Percentiles rank a stretch among this genome's conserved stretches.
Conservation (phyloP, 2,329 filamentous ascomycete genomes). For the Phyllosticta citriasiana region DNA sequence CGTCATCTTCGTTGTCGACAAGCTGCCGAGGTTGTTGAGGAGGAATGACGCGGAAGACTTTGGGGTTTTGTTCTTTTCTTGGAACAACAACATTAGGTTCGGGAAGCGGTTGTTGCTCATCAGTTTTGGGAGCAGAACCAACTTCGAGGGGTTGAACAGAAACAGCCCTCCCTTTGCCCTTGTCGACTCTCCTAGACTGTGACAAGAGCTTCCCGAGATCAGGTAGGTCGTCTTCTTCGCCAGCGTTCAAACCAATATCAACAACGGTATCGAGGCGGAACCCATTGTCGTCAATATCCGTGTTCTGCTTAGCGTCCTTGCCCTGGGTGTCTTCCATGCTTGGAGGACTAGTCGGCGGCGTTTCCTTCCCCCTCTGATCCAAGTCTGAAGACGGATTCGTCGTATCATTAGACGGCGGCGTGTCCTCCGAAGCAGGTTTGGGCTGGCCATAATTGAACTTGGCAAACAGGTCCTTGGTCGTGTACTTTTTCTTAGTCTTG, state of each 20-base stretch:
- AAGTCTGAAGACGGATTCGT: slow-evolving; percentile 52
- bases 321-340: slow-evolving; percentile 12
- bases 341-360: slow-evolving; percentile 38
- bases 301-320: not conserved
- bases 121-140: not conserved
- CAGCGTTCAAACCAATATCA: slow-evolving; percentile 7
- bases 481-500: slow-evolving; percentile 79
- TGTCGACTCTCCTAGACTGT: slow-evolving; percentile 34
- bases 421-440: slow-evolving; percentile 6
- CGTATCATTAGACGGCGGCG: not conserved
- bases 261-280: slow-evolving; percentile 4
- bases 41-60: not conserved
- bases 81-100: not conserved
- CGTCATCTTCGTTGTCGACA: slow-evolving; percentile 37
- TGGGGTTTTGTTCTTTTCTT: not conserved
- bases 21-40: not conserved
- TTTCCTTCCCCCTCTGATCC: slow-evolving; percentile 27
- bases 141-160: not conserved
- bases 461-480: slow-evolving; percentile 71
- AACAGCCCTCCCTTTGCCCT: slow-evolving; percentile 51
- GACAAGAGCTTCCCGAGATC: slow-evolving; percentile 20
- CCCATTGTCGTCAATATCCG: not conserved
- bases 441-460: slow-evolving; percentile 63
- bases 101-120: not conserved
- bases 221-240: slow-evolving; percentile 17